Conservation (phyloP, 163 green algal species). For the Prototheca wickerhamii region DNA sequence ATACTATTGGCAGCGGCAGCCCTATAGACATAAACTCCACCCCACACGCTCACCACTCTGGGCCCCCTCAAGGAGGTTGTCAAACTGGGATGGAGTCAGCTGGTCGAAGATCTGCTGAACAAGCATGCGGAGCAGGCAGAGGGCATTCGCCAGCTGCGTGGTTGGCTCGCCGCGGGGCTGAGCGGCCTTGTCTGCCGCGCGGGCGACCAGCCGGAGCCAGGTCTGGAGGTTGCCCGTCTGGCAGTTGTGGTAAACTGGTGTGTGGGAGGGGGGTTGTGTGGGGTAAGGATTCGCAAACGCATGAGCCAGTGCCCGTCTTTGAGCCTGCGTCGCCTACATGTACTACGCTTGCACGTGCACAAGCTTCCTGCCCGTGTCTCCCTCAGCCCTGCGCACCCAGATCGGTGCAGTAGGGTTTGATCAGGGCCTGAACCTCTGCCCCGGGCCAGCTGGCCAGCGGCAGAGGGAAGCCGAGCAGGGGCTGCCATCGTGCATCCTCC, state of each 20-base stretch:
- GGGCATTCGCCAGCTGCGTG: constrained; percentile 2
- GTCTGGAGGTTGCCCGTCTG: constrained; percentile 25
- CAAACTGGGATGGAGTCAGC: constrained; percentile 33
- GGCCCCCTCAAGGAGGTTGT: constrained; percentile 21
- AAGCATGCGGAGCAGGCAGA: constrained; percentile 24
- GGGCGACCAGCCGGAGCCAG: constrained; percentile 8
- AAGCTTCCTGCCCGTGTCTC: no score
- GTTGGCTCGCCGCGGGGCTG: neutral
- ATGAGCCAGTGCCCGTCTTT: no score
- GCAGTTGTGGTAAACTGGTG: constrained; percentile 28
- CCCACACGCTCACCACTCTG: neutral
- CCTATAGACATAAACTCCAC: neutral
- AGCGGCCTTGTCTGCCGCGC: constrained; percentile 1
- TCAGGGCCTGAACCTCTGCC: constrained; percentile 16
- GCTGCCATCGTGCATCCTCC: constrained; percentile 11
- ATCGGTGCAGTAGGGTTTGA: constrained; percentile 5
- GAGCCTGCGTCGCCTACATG: no score
- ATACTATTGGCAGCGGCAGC: neutral
- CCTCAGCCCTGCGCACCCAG: neutral
- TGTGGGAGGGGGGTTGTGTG: neutral
- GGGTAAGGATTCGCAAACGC: neutral
- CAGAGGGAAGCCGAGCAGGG: constrained; percentile 7
- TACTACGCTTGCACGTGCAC: no score
- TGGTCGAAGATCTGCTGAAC: constrained; percentile 41
- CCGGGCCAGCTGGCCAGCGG: constrained; percentile 9